Base-by-base conservation (phyloP, 208 protist species). In the Trypanosoma brucei region DNA sequence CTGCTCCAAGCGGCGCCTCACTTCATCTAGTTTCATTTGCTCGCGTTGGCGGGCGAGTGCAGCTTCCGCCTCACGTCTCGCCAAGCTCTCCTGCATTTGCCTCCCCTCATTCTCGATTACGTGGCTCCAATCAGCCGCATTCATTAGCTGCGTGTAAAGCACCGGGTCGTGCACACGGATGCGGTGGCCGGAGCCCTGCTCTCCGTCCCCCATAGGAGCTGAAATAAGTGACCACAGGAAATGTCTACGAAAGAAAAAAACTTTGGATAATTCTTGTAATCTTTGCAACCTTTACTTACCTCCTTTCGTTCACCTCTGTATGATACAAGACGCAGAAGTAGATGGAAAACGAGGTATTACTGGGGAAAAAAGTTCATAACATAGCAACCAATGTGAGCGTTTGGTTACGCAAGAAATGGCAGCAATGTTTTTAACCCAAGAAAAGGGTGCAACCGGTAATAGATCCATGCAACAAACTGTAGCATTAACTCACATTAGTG, bases 111-210 rank as follows among this genome's bases (percentile, higher is more conserved):
- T 42, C 31, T 62, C 53, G 52, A 77, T 64, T 9, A 63, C 55
- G 46, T 51, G 34, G 4, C 55, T 70, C 78, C 78, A 83, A 51
- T 79, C 78, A 1, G 73, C 62, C 7, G 68, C 70, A 39, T 67
- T 56, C 56, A 83, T 63, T 8, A 83, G 34, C 22, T 83, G 62
- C 14, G 59, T 59, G 54, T 79, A 77, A 3, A 78, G 50, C 30
- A 48, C 59, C 2, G 68, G 40, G 69, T 83, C 59, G 55, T 83
- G 68, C 48, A 83, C 71, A 31, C 63, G 62, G 45, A 78, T 68
- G 33, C 59, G 52, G 3, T 45, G 59, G 3, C 58, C 59, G 8
- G 61, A 36, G 1, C 3, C 13, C 11, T 2, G n/a, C 13, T 66
- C 9, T 8, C 30, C 50, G 50, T 7, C 50, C 31, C 9, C 50